A percentile compares a stretch with the other conserved stretches of the same genome.
These are phyloP conservation scores for Phytopythium litorale DNA, from an alignment of 352 stramenopile species.

Conservation along the genomic window DNA sequence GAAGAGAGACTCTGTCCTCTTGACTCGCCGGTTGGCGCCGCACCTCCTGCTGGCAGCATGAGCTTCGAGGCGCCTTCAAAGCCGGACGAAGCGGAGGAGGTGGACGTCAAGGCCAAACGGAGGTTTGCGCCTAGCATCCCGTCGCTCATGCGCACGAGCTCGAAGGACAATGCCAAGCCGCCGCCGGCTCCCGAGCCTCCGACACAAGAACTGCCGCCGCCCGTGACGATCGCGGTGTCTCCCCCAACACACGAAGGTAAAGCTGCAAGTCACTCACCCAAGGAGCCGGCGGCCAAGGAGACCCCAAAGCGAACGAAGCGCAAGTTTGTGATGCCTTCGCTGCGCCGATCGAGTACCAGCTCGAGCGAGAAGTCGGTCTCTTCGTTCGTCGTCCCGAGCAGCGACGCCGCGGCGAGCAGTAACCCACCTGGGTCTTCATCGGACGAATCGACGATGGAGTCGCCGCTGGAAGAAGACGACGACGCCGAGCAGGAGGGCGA, in stretches of 20 bases:
- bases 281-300: conserved; percentile 14
- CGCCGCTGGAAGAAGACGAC: conserved; percentile 12
- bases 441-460: conserved; percentile 8
- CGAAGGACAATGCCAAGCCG: neutral
- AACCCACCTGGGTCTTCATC: conserved; percentile 8
- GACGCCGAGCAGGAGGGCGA: neutral
- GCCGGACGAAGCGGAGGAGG: neutral
- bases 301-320: conserved; percentile 6
- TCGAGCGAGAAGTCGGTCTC: conserved; percentile 20
- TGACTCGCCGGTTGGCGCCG: neutral
- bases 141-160: conserved; percentile 3
- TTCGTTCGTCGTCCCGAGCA: conserved; percentile 1
- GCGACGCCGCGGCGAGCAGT: neutral
- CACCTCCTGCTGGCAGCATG: neutral
- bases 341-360: conserved; percentile 19
- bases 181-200: neutral
- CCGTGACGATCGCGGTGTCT: neutral
- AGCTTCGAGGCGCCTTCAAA: neutral
- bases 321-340: conserved; percentile 25
- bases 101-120: neutral
- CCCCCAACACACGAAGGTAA: neutral
- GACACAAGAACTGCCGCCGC: neutral
- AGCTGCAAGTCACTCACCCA: neutral
- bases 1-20: conserved; percentile 6
- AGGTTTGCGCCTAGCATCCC: conserved; percentile 2